A percentile compares a stretch with the other conserved stretches of the same genome.
Conservation (phyloP, 192 early-diverging fungal species). For the Backusella mclennaniae region DNA sequence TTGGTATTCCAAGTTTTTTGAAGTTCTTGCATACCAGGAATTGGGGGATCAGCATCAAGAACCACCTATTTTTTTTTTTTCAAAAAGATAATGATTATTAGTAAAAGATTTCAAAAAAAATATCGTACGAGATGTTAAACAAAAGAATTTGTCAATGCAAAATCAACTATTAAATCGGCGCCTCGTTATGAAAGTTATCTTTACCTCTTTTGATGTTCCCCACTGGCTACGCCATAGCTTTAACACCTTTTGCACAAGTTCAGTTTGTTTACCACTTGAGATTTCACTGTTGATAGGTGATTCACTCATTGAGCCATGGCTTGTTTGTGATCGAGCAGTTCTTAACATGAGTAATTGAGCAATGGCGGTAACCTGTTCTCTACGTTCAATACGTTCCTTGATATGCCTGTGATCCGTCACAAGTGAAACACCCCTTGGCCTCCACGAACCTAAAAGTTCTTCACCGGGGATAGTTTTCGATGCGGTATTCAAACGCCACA, state of each 20-base stretch:
- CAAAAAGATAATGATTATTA: conserved; percentile 14
- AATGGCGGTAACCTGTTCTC: conserved; percentile 42
- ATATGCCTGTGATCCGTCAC: conserved; percentile 53
- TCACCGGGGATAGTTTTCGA: conserved; percentile 71
- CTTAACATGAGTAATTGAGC: conserved; percentile 42
- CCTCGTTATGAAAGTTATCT: neutral
- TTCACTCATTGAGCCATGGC: conserved; percentile 22
- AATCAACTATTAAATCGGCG: neutral
- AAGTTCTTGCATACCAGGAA: conserved; percentile 37
- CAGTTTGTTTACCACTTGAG: neutral
- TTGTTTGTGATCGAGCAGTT: conserved; percentile 24
- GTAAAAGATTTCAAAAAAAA: conserved; percentile 6
- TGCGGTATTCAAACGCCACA: conserved; percentile 70
- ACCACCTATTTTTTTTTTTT: conserved; percentile 26
- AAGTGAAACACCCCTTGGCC: conserved; percentile 65
- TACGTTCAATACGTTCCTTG: conserved; percentile 27
- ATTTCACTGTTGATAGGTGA: neutral
- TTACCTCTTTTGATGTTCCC: conserved; percentile 38
- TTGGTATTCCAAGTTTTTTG: conserved; percentile 23
- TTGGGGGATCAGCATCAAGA: conserved; percentile 38
- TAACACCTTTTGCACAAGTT: conserved; percentile 13
- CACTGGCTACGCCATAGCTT: conserved; percentile 25
- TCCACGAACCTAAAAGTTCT: conserved; percentile 64
- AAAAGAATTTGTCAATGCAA: conserved; percentile 7
- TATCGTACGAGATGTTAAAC: neutral